phyloP scores from a whole-genome alignment of 176 grass and related monocot genomes.

The Avena atlantica region DNA sequence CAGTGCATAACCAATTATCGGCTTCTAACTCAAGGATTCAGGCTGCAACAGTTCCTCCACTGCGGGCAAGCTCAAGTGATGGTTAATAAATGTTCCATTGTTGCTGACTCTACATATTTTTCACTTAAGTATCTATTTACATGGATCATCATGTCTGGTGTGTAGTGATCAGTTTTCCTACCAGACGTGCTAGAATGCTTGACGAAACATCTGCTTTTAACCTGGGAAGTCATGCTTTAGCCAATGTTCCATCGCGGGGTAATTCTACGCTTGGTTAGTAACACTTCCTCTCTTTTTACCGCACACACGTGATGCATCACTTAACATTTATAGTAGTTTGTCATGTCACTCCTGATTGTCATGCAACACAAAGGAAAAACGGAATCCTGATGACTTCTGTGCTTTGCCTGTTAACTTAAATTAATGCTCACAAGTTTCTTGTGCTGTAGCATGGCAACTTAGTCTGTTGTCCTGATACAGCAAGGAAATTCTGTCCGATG shows the following conservation, averaged over 20 bases:
- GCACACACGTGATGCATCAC: not conserved
- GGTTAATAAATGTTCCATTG: conserved; percentile 5
- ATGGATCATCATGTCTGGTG: not conserved
- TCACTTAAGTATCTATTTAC: not conserved
- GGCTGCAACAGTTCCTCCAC: not conserved
- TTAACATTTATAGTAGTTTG: not conserved
- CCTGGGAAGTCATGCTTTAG: not conserved
- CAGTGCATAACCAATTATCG: not conserved
- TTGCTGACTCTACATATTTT: not conserved
- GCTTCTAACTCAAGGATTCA: conserved; percentile 2
- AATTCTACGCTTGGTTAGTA: not conserved
- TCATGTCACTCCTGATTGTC: not conserved
- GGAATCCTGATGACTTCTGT: not conserved
- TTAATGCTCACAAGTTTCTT: not conserved
- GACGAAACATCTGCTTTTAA: conserved; percentile 8
- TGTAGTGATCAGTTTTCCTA: not conserved
- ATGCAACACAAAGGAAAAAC: not conserved
- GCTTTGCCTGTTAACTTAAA: conserved; percentile 10
- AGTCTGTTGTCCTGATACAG: conserved; percentile 17
- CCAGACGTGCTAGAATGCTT: not conserved
- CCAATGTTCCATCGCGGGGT: not conserved
- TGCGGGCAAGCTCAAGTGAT: not conserved
- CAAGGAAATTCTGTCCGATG: not conserved
- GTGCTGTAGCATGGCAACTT: not conserved
- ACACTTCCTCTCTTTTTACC: not conserved